Evolutionary conservation across 2,329 filamentous ascomycete species (phyloP).

Genomic region (Paecilomyces formosus): DNA sequence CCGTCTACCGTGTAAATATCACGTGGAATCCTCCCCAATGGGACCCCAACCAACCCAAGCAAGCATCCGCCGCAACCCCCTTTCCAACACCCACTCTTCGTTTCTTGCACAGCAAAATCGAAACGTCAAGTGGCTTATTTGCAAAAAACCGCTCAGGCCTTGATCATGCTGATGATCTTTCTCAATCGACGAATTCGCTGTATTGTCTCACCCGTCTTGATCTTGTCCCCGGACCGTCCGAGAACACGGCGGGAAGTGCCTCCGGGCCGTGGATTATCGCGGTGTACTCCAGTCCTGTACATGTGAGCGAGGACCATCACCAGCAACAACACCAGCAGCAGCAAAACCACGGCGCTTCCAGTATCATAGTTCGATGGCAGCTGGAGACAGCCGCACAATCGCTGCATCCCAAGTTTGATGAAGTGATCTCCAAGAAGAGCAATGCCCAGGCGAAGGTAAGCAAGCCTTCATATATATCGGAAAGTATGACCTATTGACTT

Average conservation of each 20-base stretch:
- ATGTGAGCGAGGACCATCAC: slow-evolving; percentile 44
- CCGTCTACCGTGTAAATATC: slow-evolving; percentile 65
- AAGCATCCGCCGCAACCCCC: slow-evolving; percentile 12
- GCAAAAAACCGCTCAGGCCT: slow-evolving; percentile 12
- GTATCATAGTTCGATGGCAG: slow-evolving; percentile 77
- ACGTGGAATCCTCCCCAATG: slow-evolving; percentile 61
- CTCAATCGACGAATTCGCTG: slow-evolving; percentile 22
- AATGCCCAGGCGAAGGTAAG: slow-evolving; percentile 37
- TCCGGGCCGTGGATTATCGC: slow-evolving; percentile 59
- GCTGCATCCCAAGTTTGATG: slow-evolving; percentile 70
- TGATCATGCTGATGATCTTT: slow-evolving; percentile 16
- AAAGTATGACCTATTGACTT: slow-evolving; percentile 6
- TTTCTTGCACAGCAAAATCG: slow-evolving; percentile 29
- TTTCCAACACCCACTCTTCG: slow-evolving; percentile 31
- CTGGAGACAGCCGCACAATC: slow-evolving; percentile 57
- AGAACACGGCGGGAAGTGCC: slow-evolving; percentile 50
- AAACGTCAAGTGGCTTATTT: slow-evolving; percentile 25
- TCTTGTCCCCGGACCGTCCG: slow-evolving; percentile 60
- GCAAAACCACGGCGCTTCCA: slow-evolving; percentile 59
- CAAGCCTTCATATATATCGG: background rate
- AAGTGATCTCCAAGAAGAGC: slow-evolving; percentile 60
- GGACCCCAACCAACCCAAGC: slow-evolving; percentile 37
- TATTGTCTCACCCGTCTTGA: slow-evolving; percentile 68
- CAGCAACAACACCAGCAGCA: background rate
- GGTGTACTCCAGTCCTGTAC: slow-evolving; percentile 58